Base-by-base conservation (phyloP, 148 eudicot species). In the Pharnaceum exiguum region DNA sequence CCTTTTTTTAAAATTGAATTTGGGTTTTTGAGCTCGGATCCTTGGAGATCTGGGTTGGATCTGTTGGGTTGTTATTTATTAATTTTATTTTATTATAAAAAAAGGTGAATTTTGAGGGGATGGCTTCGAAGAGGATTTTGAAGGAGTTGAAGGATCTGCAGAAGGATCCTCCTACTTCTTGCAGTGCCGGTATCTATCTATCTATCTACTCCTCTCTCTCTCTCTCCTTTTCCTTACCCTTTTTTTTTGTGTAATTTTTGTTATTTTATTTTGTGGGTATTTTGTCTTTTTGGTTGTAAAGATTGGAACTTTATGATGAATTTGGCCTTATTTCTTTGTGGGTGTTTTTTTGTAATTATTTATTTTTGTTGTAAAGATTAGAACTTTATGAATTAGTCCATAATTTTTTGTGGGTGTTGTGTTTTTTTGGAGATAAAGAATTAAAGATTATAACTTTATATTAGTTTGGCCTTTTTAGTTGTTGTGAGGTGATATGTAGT, bases 121-220 rank as follows among this genome's bases (percentile, higher is more conserved):
- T 69, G 73, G 73, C 73, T 10, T 69, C 73, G 6, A 69, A 69
- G 62, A 69, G 73, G 30, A 69, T 69, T 39, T 48, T 69, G 73
- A 69, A 69, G 68, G 73, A 69, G 50, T 48, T 69, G 44, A 69
- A 69, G 68, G 73, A 69, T 69, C 55, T 69, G 62, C 73, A 69
- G 50, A 69, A 69, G 19, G 73, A 69, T 69, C 73, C 73, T 39
- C 73, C 73, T 2, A 69, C 73, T 18, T 69, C 73, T 39, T 69
- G 73, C 47, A 69, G 73, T 46, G 73, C 73, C n/a, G 73, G 73
- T 69, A 62, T 69, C 15, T 17, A 29, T 7, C 23, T 40, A 15
- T 2, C 1, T 48, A 35, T 5, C 11, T 32, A 5, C 15, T 39
- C n/a, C n/a, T 17, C 24, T 7, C 23, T 40, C 19, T 2, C 1